Conservation (phyloP, 73 alveolate species). For the Paramecium sonneborni region DNA sequence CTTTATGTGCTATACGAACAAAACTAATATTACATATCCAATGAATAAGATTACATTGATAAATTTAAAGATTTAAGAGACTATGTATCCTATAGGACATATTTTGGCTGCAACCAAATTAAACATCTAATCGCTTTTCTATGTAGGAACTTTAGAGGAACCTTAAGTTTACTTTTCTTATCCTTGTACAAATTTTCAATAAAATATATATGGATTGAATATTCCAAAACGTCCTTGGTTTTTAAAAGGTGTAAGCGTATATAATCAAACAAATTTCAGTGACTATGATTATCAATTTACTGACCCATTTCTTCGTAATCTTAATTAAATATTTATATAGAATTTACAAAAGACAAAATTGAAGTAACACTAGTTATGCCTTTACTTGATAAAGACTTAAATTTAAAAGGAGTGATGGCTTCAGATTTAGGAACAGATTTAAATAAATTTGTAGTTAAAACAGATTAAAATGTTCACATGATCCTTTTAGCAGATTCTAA, state of each 20-base stretch:
- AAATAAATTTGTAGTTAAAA: neutral
- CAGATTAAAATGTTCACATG: neutral
- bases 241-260: neutral
- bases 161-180: neutral
- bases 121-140: neutral
- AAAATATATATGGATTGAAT: neutral
- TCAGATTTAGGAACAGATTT: slow-evolving; percentile 44
- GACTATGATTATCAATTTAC: slow-evolving; percentile 24
- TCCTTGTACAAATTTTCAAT: neutral
- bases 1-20: slow-evolving; percentile 28
- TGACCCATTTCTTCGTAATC: slow-evolving; percentile 30
- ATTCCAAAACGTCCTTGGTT: slow-evolving; percentile 36
- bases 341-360: slow-evolving; percentile 26
- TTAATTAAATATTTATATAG: neutral
- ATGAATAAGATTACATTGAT: neutral
- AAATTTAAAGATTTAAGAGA: slow-evolving; percentile 30
- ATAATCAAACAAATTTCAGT: neutral
- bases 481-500: neutral
- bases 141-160: neutral
- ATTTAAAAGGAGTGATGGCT: slow-evolving; percentile 24
- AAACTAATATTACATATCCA: neutral
- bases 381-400: neutral
- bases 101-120: neutral
- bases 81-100: slow-evolving; percentile 33
- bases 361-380: slow-evolving; percentile 27